These are phyloP conservation scores for Pisolithus marmoratus DNA, from an alignment of 768 basidiomycete species.

Conservation along the genomic window DNA sequence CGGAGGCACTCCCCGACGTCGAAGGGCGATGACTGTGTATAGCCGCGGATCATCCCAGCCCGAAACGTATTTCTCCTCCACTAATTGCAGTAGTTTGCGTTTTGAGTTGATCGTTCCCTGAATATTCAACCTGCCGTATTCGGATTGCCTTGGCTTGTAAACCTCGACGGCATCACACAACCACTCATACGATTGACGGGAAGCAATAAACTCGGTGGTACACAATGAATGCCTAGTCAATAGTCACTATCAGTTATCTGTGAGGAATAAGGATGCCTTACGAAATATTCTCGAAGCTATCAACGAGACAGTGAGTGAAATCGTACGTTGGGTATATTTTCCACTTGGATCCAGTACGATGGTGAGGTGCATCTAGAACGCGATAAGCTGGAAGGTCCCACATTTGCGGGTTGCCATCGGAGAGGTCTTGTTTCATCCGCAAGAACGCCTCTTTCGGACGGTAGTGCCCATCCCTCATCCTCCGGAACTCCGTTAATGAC, in stretches of 20 bases:
- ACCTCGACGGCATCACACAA: slow-evolving; percentile 96
- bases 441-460: slow-evolving; percentile 88
- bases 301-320: slow-evolving; percentile 96
- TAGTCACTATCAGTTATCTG: neutral
- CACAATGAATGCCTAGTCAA: slow-evolving; percentile 84
- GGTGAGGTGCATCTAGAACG: slow-evolving; percentile 85
- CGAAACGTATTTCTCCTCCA: slow-evolving; percentile 74
- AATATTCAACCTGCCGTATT: slow-evolving; percentile 89
- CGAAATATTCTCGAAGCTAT: slow-evolving; percentile 99
- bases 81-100: slow-evolving; percentile 87
- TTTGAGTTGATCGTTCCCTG: slow-evolving; percentile 97
- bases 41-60: slow-evolving; percentile 98
- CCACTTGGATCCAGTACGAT: slow-evolving; percentile 91
- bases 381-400: slow-evolving; percentile 99
- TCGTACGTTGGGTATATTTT: slow-evolving; percentile 98
- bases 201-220: slow-evolving; percentile 91
- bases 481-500: slow-evolving; percentile 82
- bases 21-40: slow-evolving; percentile 93
- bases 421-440: slow-evolving; percentile 95
- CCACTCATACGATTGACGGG: slow-evolving; percentile 98
- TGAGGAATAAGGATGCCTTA: slow-evolving; percentile 38
- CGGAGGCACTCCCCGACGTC: slow-evolving; percentile 94
- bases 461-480: slow-evolving; percentile 89
- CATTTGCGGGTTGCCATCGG: slow-evolving; percentile 95
- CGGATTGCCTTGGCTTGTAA: slow-evolving; percentile 95